A percentile compares a stretch with the other conserved stretches of the same genome.
Conservation (phyloP, 139 green algal genomes). For the Parachlorella kessleri region DNA sequence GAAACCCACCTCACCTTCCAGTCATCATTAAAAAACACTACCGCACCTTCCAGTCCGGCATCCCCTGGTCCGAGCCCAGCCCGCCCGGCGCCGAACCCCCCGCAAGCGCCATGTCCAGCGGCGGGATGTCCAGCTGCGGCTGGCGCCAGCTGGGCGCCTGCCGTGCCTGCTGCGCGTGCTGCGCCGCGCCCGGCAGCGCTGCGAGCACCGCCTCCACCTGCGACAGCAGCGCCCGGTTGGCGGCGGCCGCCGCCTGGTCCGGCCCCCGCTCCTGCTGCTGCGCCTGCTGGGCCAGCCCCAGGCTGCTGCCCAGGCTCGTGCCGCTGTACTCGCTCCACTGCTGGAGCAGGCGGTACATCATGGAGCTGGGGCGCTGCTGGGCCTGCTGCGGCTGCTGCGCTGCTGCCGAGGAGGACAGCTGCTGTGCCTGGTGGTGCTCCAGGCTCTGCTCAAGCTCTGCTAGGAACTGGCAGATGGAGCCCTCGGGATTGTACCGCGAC, state of each 20-base stretch:
- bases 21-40: too few species aligned
- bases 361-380: background rate
- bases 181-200: too few species aligned
- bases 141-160: background rate
- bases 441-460: background rate
- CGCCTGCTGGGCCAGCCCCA: background rate
- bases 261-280: background rate
- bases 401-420: background rate
- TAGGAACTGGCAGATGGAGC: background rate
- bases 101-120: background rate
- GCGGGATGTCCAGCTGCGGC: background rate
- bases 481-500: background rate
- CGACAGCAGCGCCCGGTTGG: background rate
- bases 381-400: background rate
- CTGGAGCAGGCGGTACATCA: background rate
- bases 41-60: background rate
- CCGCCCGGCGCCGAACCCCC: background rate
- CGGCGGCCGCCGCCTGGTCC: background rate
- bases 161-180: too few species aligned
- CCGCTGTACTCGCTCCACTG: background rate
- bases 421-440: background rate
- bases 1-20: too few species aligned
- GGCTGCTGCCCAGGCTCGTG: background rate
- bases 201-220: too few species aligned
- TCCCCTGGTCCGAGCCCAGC: background rate